Percentiles rank a stretch among this genome's conserved stretches.
Evolutionary conservation across 768 basidiomycete genomes (phyloP).

Genomic region (Galerina marginata): DNA sequence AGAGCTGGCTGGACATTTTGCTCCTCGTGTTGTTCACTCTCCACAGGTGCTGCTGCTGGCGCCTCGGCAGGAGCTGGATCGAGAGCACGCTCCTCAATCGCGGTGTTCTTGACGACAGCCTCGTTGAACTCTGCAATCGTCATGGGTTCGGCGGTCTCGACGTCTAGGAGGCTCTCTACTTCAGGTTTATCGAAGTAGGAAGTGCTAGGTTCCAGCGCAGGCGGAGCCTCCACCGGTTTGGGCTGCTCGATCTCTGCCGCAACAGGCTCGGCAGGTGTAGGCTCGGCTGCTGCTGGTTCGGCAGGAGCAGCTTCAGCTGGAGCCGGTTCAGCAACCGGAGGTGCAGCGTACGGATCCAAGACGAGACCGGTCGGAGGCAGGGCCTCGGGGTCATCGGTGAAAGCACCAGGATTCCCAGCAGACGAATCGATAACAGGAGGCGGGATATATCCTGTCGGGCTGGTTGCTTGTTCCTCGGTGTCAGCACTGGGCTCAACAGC

Average conservation of each 20-base stretch:
- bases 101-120: conserved; percentile 21
- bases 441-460: conserved; percentile 39
- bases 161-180: conserved; percentile 28
- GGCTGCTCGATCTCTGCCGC: background rate
- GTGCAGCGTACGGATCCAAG: conserved; percentile 16
- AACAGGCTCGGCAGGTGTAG: conserved; percentile 2
- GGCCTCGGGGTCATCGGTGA: conserved; percentile 57
- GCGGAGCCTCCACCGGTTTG: background rate
- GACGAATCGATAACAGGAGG: conserved; percentile 46
- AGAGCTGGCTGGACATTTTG: background rate
- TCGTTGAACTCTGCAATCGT: conserved; percentile 17
- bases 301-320: background rate
- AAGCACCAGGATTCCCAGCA: conserved; percentile 52
- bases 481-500: background rate
- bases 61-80: background rate
- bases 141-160: conserved; percentile 14
- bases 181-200: conserved; percentile 36
- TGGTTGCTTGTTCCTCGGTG: conserved; percentile 22
- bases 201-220: conserved; percentile 21
- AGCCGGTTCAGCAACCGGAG: conserved; percentile 9
- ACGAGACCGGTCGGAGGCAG: conserved; percentile 36
- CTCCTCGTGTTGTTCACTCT: background rate
- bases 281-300: background rate
- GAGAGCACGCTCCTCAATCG: background rate
- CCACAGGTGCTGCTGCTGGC: background rate